These are phyloP conservation scores for Corinectria fuckeliana DNA, from an alignment of 2,329 filamentous ascomycete genomes.

Conservation along the genomic window DNA sequence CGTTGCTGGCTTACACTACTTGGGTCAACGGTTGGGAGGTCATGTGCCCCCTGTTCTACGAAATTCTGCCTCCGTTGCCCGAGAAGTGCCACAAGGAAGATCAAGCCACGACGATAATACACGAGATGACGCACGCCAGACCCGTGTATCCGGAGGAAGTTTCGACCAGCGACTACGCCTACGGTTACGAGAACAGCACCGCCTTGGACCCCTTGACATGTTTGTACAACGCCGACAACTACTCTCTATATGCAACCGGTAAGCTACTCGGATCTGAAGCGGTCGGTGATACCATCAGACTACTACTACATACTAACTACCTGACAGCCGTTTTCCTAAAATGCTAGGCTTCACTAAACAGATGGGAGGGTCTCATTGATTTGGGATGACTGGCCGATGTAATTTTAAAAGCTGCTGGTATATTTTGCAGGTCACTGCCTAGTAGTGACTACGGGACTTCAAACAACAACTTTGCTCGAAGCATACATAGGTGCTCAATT, in stretches of 20 bases:
- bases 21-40: conserved; percentile 30
- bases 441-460: too few relatives aligned
- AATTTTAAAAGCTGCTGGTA: too few relatives aligned
- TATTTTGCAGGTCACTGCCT: too few relatives aligned
- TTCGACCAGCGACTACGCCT: conserved; percentile 25
- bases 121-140: conserved; percentile 31
- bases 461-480: too few relatives aligned
- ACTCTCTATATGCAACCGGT: conserved; percentile 30
- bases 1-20: conserved; percentile 27
- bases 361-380: too few relatives aligned
- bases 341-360: too few relatives aligned
- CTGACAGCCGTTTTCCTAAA: too few relatives aligned
- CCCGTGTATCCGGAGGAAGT: conserved; percentile 23
- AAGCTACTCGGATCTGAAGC: too few relatives aligned
- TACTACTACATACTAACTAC: too few relatives aligned
- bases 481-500: too few relatives aligned
- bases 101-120: conserved; percentile 27
- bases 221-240: conserved; percentile 29
- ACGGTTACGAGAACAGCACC: conserved; percentile 30
- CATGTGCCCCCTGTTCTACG: conserved; percentile 28
- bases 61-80: conserved; percentile 15
- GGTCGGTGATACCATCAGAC: too few relatives aligned
- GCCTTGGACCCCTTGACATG: conserved; percentile 17
- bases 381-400: too few relatives aligned
- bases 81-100: conserved; percentile 29